Base-by-base conservation (phyloP, 2,329 filamentous ascomycete genomes). In the Chrysosporium keratinophilum region DNA sequence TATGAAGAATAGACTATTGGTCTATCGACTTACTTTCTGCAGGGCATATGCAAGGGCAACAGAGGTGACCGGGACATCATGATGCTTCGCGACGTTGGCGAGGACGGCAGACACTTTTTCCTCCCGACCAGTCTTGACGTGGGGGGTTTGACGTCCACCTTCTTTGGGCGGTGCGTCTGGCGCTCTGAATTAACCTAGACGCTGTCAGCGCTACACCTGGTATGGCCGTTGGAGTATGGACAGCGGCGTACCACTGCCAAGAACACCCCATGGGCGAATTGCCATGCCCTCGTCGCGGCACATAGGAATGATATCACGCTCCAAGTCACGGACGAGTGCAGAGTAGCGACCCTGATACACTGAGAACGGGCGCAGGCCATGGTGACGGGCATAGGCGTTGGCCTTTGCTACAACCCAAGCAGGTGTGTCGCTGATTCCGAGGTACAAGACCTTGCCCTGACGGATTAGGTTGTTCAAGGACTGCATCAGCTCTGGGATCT, bases 291-390 rank as follows among this genome's bases (percentile, higher is more conserved):
- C 79, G 31, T 75, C 72, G 37, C 73, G 73, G 39, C 69, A 74
- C 83, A 86, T 86, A 41, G 81, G 81, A 35, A 87, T 74, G 60
- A 85, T 82, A n/a, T 85, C 82, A 20, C 81, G 75, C 69, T 85
- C 82, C 49, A 85, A 78, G 65, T 88, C 84, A 20, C 85, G 78
- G 46, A 79, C 74, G 1, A 71, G 74, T 15, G 77, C 74, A 19
- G 71, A 78, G 81, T 82, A 87, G 10, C 69, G 71, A 9, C 84
- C 84, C 67, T 70, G 68, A 50, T 71, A 72, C 15, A 71, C 58
- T 20, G 63, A 66, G 57, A 72, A 72, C 1, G 64, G 69, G 0
- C 69, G 71, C 58, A 70, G 69, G 44, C 69, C 70, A 15, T 70
- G 64, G 0, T 60, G 62, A 2, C 65, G 66, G 2, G 70, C 70